Conservation (phyloP, 2,329 filamentous ascomycete genomes). For the Diaporthe citri region DNA sequence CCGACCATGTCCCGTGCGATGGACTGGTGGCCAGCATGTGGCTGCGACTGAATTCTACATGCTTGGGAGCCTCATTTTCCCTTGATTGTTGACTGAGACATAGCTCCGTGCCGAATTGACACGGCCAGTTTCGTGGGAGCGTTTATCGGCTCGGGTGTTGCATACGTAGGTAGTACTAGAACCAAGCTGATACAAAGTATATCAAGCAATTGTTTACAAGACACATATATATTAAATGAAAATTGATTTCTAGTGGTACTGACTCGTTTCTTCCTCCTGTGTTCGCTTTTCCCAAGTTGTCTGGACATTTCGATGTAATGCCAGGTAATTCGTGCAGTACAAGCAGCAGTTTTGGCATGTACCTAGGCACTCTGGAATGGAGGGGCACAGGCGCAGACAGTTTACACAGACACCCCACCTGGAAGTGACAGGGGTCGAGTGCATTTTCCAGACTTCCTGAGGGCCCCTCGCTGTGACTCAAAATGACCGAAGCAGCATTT, state of each 20-base stretch:
- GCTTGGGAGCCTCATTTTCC: too few relatives aligned
- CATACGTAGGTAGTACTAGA: background rate
- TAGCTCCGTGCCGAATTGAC: background rate
- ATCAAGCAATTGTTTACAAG: background rate
- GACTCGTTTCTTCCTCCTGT: background rate
- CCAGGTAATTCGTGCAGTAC: background rate
- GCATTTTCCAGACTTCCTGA: slow-evolving; percentile 11
- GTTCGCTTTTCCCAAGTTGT: background rate
- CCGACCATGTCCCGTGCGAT: too few relatives aligned
- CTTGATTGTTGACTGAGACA: background rate
- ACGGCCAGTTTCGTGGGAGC: background rate
- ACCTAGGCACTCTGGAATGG: background rate
- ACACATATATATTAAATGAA: too few relatives aligned
- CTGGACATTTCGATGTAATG: background rate
- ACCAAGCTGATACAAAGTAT: too few relatives aligned
- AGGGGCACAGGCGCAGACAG: slow-evolving; percentile 14
- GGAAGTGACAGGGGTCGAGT: slow-evolving; percentile 5
- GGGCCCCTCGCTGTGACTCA: slow-evolving; percentile 37
- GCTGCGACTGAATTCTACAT: too few relatives aligned
- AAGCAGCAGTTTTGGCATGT: background rate
- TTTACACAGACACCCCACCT: slow-evolving; percentile 20
- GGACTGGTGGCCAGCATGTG: too few relatives aligned
- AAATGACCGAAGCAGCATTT: slow-evolving; percentile 12
- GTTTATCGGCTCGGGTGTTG: background rate
- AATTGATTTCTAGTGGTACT: too few relatives aligned